These are phyloP conservation scores for Aspergillus sp. DNA, from an alignment of 2,329 filamentous ascomycete species.

Conservation along the genomic window DNA sequence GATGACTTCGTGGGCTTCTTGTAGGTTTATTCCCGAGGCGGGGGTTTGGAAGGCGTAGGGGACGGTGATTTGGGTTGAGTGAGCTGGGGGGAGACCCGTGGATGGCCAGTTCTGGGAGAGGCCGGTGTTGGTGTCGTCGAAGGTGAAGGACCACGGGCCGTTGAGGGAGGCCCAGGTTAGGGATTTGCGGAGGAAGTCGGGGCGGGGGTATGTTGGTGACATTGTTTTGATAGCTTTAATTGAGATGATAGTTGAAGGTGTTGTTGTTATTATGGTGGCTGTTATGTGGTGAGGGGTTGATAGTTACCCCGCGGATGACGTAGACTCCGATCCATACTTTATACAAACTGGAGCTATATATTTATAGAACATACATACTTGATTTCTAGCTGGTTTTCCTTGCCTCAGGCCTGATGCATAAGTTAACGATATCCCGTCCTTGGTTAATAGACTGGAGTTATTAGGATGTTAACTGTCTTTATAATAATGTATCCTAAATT, in stretches of 20 bases:
- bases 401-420: too few species aligned
- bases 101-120: conserved; percentile 26
- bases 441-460: too few species aligned
- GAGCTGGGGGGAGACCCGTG: conserved; percentile 20
- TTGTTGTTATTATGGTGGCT: too few species aligned
- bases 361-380: neutral
- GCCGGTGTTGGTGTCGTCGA: conserved; percentile 64
- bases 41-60: conserved; percentile 66
- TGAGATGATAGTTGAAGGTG: neutral
- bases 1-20: conserved; percentile 64
- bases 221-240: neutral
- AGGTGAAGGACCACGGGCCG: conserved; percentile 63
- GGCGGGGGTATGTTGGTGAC: conserved; percentile 55
- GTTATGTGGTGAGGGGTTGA: neutral
- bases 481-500: too few species aligned
- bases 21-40: conserved; percentile 62
- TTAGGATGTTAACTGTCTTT: too few species aligned
- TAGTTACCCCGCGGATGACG: neutral
- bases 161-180: conserved; percentile 63
- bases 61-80: conserved; percentile 56
- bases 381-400: too few species aligned
- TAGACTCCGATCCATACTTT: neutral
- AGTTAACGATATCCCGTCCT: too few species aligned
- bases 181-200: conserved; percentile 60
- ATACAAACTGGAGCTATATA: neutral